Base-by-base conservation (phyloP, 805 yeast species). In the Kurtzmaniella cleridarum region DNA sequence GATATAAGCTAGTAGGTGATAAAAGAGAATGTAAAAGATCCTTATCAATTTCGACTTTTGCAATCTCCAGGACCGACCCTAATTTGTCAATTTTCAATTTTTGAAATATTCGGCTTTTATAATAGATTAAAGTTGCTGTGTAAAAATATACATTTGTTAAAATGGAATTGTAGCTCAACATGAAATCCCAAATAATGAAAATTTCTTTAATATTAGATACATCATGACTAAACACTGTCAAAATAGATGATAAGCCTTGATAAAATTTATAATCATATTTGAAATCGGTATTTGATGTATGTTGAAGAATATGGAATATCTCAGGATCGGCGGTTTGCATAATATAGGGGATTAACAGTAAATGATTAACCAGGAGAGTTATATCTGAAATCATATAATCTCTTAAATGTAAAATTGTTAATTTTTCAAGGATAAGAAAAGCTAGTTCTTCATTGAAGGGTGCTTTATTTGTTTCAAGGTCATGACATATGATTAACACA, bases 361-460 rank as follows among this genome's bases (percentile, higher is more conserved):
- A 61, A 40, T 86, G 89, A 38, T 73, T 75, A 9, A 87, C 58
- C 1, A 95, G 73, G 7, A 84, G 75, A 20, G 74, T 72, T 30
- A 91, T 70, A 16, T 78, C 73, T 3, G 81, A 74, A 57, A 86
- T 70, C 95, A 91, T 84, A 55, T 79, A 93, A 59, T 91, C 98
- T 35, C 98, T 69, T 32, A 93, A 60, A 53, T 79, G 84, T 38
- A 63, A 46, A 7, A 84, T 47, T 0, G 93, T 70, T 34, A 88
- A 62, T 24, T 61, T 55, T 40, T 79, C 81, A 36, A 90, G 61
- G 5, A 79, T 50, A 15, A 51, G 52, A 41, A 66, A 73, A 2
- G 72, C 59, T 28, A 53, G 37, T n/a, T 42, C 39, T 48, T 63
- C 68, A 34, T 60, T 51, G 4, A 52, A 38, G 2, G 39, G 11